Evolutionary conservation across 441 rosid species (phyloP).

Genomic region (Melastoma candidum): DNA sequence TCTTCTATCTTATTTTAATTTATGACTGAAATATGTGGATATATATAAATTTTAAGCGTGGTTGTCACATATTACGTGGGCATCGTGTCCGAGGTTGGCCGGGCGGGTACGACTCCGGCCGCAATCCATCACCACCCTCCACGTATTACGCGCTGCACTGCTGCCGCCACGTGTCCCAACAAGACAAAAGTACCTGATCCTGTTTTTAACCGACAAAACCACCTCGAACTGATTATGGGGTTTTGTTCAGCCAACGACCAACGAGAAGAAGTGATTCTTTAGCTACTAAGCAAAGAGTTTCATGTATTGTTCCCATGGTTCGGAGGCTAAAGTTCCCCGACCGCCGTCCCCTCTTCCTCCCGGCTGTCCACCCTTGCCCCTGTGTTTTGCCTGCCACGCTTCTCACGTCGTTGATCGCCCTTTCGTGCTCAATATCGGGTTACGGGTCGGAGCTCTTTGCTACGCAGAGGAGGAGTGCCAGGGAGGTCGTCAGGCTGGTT

Average conservation of each 20-base stretch:
- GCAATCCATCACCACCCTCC: no score
- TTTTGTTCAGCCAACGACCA: neutral
- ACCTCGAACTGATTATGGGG: no score
- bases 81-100: no score
- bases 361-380: slow-evolving; percentile 69
- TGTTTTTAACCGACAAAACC: no score
- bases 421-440: slow-evolving; percentile 31
- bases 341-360: slow-evolving; percentile 57
- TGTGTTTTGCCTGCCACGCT: slow-evolving; percentile 41
- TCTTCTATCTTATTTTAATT: no score
- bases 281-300: slow-evolving; percentile 4
- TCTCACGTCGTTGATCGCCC: slow-evolving; percentile 35
- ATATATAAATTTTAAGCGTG: no score
- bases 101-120: no score
- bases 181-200: no score
- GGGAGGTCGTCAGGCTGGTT: slow-evolving; percentile 38
- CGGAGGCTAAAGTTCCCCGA: slow-evolving; percentile 16
- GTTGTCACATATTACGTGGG: no score
- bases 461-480: slow-evolving; percentile 39
- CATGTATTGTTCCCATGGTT: slow-evolving; percentile 23
- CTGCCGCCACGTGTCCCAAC: no score
- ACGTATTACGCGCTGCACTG: no score
- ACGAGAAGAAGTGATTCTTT: neutral
- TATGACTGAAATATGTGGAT: no score
- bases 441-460: slow-evolving; percentile 33